Evolutionary conservation across 2,329 filamentous ascomycete species (phyloP), one percentile per base, ranked within the genome.

Genomic region (Sporothrix pallida): DNA sequence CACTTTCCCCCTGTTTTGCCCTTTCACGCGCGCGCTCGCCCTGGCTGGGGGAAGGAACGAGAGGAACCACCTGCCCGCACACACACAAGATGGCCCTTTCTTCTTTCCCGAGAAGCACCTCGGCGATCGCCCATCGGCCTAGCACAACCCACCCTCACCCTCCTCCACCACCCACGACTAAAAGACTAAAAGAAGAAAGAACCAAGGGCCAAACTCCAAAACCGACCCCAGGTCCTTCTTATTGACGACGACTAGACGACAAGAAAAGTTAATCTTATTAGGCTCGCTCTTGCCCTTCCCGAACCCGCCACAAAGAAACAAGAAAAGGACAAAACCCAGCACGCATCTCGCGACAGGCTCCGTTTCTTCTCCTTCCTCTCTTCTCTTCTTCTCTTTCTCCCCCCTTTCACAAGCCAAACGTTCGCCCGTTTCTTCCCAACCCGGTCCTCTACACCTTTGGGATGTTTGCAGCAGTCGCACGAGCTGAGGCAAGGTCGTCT

Each of bases 401-500:
- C 10, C 50, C 26, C 54, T 42, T 26, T 54, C 62, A 48, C 70
- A 44, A 68, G 63, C 58, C 42, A 68, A 46, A 15, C 44, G 31
- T 37, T 17, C 17, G 20, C 13, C 72, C 20, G 8, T 37, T 71
- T 54, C 37, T 50, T 58, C 50, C 56, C 52, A 20, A 5, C 44
- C 60, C 20, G 60, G 8, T 48, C 65, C 10, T 17, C 73, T 67
- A 31, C 60, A 52, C 60, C 72, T 78, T 54, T 79, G 77, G 80
- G 75, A 82, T 82, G 81, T 82, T 82, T 78, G 78, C 80, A 74
- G 78, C 80, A 58, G 78, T 81, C 76, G 79, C 79, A 74, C 77
- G 81, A 76, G 79, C 78, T 78, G 80, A 81, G 78, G 79, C 80
- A 77, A 79, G 80, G 79, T 81, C 80, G 78, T 77, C 79, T 73